A percentile compares a stretch with the other conserved stretches of the same genome.
Evolutionary conservation across 768 basidiomycete genomes (phyloP).

Genomic region (Mycena capillaripes): DNA sequence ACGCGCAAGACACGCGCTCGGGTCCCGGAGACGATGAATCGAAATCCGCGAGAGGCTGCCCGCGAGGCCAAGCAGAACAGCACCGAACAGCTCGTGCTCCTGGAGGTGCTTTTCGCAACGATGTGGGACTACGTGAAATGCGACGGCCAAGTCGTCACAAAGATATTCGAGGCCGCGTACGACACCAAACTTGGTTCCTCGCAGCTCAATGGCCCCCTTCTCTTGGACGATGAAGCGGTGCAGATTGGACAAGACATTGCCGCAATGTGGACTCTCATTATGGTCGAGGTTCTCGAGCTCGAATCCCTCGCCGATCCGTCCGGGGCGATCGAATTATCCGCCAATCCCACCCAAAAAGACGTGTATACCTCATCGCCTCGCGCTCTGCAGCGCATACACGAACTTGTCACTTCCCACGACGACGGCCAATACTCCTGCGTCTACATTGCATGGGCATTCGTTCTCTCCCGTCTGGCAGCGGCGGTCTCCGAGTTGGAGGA

Average conservation of each 20-base stretch:
- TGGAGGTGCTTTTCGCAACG: conserved; percentile 92
- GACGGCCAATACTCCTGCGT: conserved; percentile 78
- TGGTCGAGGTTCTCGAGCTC: conserved; percentile 84
- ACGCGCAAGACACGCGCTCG: conserved; percentile 63
- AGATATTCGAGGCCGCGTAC: conserved; percentile 77
- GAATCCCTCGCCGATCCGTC: conserved; percentile 73
- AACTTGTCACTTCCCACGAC: conserved; percentile 70
- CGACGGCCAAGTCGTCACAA: conserved; percentile 71
- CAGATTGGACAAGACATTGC: conserved; percentile 78
- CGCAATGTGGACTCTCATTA: conserved; percentile 84
- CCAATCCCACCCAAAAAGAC: conserved; percentile 60
- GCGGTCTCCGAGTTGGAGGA: conserved; percentile 62
- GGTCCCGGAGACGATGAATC: conserved; percentile 59
- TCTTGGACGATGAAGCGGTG: conserved; percentile 81
- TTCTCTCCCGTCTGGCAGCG: conserved; percentile 74
- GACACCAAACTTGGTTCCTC: conserved; percentile 71
- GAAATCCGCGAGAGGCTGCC: conserved; percentile 71
- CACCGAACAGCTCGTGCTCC: conserved; percentile 82
- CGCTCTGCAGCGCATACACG: conserved; percentile 76
- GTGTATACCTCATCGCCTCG: conserved; percentile 75
- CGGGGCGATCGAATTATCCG: conserved; percentile 63
- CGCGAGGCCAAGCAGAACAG: conserved; percentile 81
- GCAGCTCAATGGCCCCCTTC: conserved; percentile 73
- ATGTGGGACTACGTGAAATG: conserved; percentile 85
- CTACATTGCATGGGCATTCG: conserved; percentile 88